A percentile compares a stretch with the other conserved stretches of the same genome.
Evolutionary conservation across 331 rosid genomes (phyloP).

Genomic region (Quercus phellos): DNA sequence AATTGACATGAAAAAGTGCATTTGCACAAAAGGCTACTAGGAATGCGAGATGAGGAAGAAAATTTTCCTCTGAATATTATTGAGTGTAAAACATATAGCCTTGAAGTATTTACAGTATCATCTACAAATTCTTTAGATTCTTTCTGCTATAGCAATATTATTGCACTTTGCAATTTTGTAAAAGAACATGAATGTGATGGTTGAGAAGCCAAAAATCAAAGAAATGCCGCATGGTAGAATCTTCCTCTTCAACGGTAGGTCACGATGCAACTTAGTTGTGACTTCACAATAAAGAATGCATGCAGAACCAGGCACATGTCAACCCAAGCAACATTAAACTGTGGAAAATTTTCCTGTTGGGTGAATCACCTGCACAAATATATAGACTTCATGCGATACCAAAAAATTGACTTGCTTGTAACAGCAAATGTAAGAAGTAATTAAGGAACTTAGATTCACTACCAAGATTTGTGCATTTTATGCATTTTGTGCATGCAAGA

Average conservation of each 20-base stretch:
- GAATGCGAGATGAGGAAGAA: conserved; percentile 8
- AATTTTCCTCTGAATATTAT: conserved; percentile 1
- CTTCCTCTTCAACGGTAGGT: not conserved
- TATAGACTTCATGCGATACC: not conserved
- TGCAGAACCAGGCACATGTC: conserved; percentile 34
- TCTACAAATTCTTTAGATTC: conserved; percentile 8
- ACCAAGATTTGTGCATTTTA: not conserved
- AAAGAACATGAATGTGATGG: conserved; percentile 21
- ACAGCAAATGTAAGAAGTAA: not conserved
- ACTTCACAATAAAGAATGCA: conserved; percentile 30
- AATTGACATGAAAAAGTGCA: not conserved
- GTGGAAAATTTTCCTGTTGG: conserved; percentile 30
- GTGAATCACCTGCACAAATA: conserved; percentile 53
- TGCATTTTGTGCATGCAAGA: not conserved
- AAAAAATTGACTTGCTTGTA: not conserved
- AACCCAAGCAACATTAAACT: conserved; percentile 34
- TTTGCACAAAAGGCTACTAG: conserved; percentile 1
- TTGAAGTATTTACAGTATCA: conserved; percentile 1
- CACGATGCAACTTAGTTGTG: not conserved
- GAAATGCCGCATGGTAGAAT: conserved; percentile 18
- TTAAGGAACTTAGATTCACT: not conserved
- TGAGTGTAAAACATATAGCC: conserved; percentile 7
- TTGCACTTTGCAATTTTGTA: conserved; percentile 24
- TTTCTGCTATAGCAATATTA: not conserved
- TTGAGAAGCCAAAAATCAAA: conserved; percentile 4